Conservation (phyloP, 2,329 filamentous ascomycete species). For the Fusarium tuaranense region DNA sequence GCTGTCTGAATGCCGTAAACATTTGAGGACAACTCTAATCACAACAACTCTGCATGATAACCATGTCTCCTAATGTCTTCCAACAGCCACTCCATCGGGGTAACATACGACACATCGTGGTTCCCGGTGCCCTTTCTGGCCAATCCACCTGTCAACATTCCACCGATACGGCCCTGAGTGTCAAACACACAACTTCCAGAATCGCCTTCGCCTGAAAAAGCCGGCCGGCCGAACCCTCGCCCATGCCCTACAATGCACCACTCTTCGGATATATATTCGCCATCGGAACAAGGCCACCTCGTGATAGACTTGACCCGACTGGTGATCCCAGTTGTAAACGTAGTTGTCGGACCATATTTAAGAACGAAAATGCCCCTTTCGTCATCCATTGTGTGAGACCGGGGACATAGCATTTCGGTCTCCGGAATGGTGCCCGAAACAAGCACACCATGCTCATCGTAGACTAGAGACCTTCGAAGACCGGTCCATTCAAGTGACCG, state of each 20-base stretch:
- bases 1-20: background rate
- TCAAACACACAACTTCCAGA: conserved; percentile 22
- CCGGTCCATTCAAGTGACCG: too few relatives aligned
- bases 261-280: conserved; percentile 1
- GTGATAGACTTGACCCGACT: conserved; percentile 3
- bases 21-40: background rate
- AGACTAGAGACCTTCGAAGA: too few relatives aligned
- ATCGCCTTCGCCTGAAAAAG: background rate
- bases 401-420: background rate
- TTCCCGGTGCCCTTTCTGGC: background rate
- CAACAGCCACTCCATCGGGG: conserved; percentile 27
- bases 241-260: conserved; percentile 11
- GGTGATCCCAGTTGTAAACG: conserved; percentile 3
- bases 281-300: background rate
- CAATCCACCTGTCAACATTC: conserved; percentile 3
- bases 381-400: background rate
- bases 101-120: conserved; percentile 14
- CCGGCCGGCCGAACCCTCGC: background rate
- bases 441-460: background rate
- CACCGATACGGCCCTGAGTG: conserved; percentile 5
- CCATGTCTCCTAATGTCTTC: conserved; percentile 9
- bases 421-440: background rate
- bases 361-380: background rate
- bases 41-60: conserved; percentile 9
- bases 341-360: background rate